Evolutionary conservation across 2,329 filamentous ascomycete species (phyloP), one percentile per base, ranked within the genome.

Genomic region (Diaporthe citriasiana): DNA sequence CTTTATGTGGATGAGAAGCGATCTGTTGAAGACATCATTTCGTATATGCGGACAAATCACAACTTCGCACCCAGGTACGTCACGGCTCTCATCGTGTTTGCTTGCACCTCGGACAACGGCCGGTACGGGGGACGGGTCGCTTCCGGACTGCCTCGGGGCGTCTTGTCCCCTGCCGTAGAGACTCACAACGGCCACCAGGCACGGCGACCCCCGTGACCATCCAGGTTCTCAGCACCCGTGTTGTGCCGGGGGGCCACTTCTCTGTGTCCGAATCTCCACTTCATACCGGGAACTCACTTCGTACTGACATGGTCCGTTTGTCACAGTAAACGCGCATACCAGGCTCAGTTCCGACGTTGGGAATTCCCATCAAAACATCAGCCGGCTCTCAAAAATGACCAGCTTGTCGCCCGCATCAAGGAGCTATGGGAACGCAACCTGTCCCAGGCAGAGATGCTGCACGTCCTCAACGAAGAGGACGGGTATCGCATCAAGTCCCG

Each of bases 361-460:
- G 89, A 90, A 10, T 96, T 97, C 78, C 93, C 94, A 19, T 90
- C 88, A 73, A 94, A 94, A 81, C 91, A 93, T 77, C 91, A 92
- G 74, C 91, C 91, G 0, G 91, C 92, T 1, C 90, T 95, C 80
- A 93, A 93, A 79, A 93, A 95, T 80, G 85, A 87, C 19, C 85
- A 85, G 33, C 88, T 96, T 10, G 90, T 94, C 53, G 88, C 88
- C 25, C 90, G 94, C 40, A 88, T 96, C 75, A 92, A 91, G 79
- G 89, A 95, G 83, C 86, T 97, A 78, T 97, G 94, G 94, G 92
- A 94, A 81, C 87, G 85, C 78, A 97, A 96, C 79, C 87, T 90
- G 19, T 88, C 86, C 25, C 93, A 95, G 81, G 89, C 89, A 74
- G 92, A 95, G 77, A 97, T 97, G 90, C 85, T 95, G 72, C 86